These are phyloP conservation scores for Cercophora scortea DNA, from an alignment of 495 filamentous ascomycete genomes.

Conservation along the genomic window DNA sequence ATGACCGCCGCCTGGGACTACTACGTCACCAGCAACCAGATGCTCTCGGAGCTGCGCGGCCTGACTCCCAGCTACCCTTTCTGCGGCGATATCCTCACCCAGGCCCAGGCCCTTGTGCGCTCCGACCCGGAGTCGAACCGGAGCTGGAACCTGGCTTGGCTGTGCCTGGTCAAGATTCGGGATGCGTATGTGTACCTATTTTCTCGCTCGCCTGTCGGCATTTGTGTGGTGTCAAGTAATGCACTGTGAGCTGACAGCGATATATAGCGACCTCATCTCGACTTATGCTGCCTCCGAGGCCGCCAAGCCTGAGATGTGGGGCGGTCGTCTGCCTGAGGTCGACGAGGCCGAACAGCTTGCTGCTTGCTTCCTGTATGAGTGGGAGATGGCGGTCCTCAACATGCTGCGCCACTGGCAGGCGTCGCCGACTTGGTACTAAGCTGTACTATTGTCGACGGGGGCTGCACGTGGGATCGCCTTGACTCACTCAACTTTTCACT, in stretches of 20 bases:
- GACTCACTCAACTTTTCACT: background rate
- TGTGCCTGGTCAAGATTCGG: slow-evolving; percentile 59
- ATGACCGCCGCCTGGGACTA: slow-evolving; percentile 68
- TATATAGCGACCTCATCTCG: slow-evolving; percentile 46
- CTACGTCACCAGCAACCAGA: slow-evolving; percentile 66
- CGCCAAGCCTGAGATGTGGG: slow-evolving; percentile 64
- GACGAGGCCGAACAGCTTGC: slow-evolving; percentile 53
- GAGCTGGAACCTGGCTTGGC: slow-evolving; percentile 75
- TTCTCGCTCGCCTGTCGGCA: background rate
- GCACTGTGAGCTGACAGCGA: background rate
- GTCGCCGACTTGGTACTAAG: slow-evolving; percentile 44
- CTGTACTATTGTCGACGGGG: background rate
- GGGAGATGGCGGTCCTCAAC: slow-evolving; percentile 55
- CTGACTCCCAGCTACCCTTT: slow-evolving; percentile 67
- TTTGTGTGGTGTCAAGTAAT: background rate
- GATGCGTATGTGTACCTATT: slow-evolving; percentile 47
- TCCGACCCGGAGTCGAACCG: slow-evolving; percentile 56
- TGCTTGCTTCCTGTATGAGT: slow-evolving; percentile 56
- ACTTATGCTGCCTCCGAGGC: slow-evolving; percentile 40
- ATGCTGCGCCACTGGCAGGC: slow-evolving; percentile 65
- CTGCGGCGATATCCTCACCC: slow-evolving; percentile 57
- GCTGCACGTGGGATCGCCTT: background rate
- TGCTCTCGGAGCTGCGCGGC: slow-evolving; percentile 63
- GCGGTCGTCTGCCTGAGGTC: slow-evolving; percentile 45
- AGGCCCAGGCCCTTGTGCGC: slow-evolving; percentile 58